Evolutionary conservation across 2,329 filamentous ascomycete genomes (phyloP), one percentile per base, ranked within the genome.

Genomic region (Delphinella strobiligena): DNA sequence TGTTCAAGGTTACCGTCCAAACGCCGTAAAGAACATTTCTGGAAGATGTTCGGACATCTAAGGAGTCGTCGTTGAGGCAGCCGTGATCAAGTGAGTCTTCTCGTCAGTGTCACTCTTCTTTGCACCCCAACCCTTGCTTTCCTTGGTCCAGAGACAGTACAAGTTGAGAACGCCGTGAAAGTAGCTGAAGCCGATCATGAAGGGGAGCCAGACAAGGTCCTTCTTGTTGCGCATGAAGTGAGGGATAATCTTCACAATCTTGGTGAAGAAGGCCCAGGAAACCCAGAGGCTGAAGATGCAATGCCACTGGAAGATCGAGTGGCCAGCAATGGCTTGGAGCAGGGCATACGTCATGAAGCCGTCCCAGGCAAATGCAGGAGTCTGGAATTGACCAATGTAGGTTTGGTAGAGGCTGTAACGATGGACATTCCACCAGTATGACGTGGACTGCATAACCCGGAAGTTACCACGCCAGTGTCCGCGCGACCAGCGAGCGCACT

Each of bases 391-490:
- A 0, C 66, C 64, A 30, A 74, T 40, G 47, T 76, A 74, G 5
- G 78, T 68, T n/a, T 69, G 65, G 46, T 75, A 76, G 0, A 67
- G 58, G 15, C 63, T 67, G 67, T 71, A 80, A 0, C 65, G 66
- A 45, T 74, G 64, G 12, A 36, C 18, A 8, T 50, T 50, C 3
- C 36, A 36, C 48, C 61, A 59, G 46, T 60, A 60, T 4, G 30
- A 41, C 41, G 56, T 56, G 31, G 54, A 54, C 32, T 45, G 33
- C 37, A 80, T 60, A 19, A 65, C 66, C 2, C 62, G 66, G 1
- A 61, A 50, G 50, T 78, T 78, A 40, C 66, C 71, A 4, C 76
- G 63, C 61, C 69, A 78, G 0, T 69, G 76, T 0, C 72, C 75
- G 2, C 75, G 63, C 0, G 63, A 64, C 75, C 73, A 80, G 10